Evolutionary conservation across 306 rosid genomes (phyloP).

Genomic region (Begonia fuchsioides): DNA sequence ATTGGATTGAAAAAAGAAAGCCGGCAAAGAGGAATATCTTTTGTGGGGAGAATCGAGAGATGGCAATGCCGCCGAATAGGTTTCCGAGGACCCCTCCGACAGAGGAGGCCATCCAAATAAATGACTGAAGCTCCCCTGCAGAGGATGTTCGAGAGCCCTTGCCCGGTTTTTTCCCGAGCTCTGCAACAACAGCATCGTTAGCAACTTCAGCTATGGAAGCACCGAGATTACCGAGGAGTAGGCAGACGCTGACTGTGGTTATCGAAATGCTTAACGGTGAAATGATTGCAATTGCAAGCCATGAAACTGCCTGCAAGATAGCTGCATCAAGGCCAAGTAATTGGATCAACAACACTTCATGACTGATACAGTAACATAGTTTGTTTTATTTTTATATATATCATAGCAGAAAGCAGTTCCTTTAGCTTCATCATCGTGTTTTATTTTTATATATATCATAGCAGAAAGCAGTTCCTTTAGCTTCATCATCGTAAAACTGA

Average conservation of each 20-base stretch:
- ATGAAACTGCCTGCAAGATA: slow-evolving; percentile 74
- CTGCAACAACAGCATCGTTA: slow-evolving; percentile 90
- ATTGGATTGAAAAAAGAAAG: slow-evolving; percentile 53
- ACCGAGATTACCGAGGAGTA: slow-evolving; percentile 79
- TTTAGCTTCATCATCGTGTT: too few species aligned
- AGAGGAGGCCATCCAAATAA: slow-evolving; percentile 82
- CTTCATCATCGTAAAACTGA: too few species aligned
- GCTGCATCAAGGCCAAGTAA: slow-evolving; percentile 34
- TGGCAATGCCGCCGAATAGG: slow-evolving; percentile 55
- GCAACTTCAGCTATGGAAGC: slow-evolving; percentile 92
- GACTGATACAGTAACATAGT: too few species aligned
- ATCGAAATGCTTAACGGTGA: slow-evolving; percentile 50
- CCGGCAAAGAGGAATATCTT: slow-evolving; percentile 51
- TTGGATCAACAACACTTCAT: too few species aligned
- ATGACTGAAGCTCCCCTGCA: slow-evolving; percentile 73
- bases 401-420: too few species aligned
- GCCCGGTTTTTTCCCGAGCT: slow-evolving; percentile 46
- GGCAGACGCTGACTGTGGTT: slow-evolving; percentile 39
- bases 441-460: too few species aligned
- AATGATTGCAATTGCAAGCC: slow-evolving; percentile 58
- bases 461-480: too few species aligned
- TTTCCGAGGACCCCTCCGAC: slow-evolving; percentile 82
- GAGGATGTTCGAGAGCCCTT: slow-evolving; percentile 27
- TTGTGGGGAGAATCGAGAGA: slow-evolving; percentile 34
- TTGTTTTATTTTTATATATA: too few species aligned